Conservation (phyloP, 2,329 filamentous ascomycete genomes). For the Delphinella strobiligena region DNA sequence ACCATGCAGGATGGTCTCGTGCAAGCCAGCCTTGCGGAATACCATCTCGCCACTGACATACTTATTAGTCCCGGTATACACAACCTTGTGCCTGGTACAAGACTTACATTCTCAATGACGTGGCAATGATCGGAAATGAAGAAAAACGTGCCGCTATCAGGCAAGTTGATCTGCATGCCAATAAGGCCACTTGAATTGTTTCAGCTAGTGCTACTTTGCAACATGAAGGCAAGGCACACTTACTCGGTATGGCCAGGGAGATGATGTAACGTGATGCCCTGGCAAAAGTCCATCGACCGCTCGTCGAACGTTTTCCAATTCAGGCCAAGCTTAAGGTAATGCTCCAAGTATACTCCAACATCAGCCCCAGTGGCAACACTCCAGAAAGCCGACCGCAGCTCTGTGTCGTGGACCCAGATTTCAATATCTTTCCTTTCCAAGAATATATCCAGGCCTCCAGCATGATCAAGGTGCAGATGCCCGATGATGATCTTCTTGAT, state of each 20-base stretch:
- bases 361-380: constrained; percentile 23
- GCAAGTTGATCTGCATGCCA: constrained; percentile 25
- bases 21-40: constrained; percentile 25
- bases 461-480: constrained; percentile 25
- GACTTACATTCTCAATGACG: constrained; percentile 23
- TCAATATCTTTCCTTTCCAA: constrained; percentile 22
- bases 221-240: constrained; percentile 1
- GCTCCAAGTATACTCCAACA: constrained; percentile 22
- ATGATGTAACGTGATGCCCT: constrained; percentile 24
- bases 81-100: background rate
- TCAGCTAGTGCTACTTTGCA: too few species aligned
- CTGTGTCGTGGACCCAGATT: constrained; percentile 23
- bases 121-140: constrained; percentile 25
- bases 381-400: constrained; percentile 22
- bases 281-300: constrained; percentile 21
- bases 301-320: constrained; percentile 27
- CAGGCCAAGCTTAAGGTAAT: constrained; percentile 22
- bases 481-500: constrained; percentile 26
- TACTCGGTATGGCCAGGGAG: constrained; percentile 24
- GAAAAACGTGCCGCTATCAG: constrained; percentile 20
- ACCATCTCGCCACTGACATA: constrained; percentile 20
- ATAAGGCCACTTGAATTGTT: constrained; percentile 16
- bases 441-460: constrained; percentile 22
- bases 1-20: constrained; percentile 23
- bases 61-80: constrained; percentile 5